These are phyloP conservation scores for Fusarium protoensiforme DNA, from an alignment of 2,329 filamentous ascomycete genomes.

Conservation along the genomic window DNA sequence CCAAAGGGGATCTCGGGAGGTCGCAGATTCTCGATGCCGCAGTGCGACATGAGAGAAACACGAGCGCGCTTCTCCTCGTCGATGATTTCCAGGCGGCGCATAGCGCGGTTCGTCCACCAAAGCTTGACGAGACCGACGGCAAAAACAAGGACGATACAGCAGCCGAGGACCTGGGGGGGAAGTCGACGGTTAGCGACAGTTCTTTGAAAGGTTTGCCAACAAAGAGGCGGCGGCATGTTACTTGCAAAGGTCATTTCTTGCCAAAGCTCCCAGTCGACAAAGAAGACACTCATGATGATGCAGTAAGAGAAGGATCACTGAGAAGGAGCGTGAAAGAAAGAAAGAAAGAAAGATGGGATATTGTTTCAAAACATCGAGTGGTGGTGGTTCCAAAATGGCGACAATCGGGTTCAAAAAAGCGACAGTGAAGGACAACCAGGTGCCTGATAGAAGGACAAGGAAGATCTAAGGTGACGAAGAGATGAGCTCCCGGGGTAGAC, in stretches of 20 bases:
- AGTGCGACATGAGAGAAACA: slow-evolving; percentile 64
- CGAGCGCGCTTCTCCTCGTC: slow-evolving; percentile 73
- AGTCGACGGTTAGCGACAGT: neutral
- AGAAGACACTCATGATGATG: slow-evolving; percentile 62
- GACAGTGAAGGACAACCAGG: slow-evolving; percentile 4
- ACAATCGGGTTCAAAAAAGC: slow-evolving; percentile 35
- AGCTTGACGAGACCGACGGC: slow-evolving; percentile 75
- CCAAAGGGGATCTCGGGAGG: slow-evolving; percentile 82
- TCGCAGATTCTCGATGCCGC: slow-evolving; percentile 55
- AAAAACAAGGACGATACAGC: slow-evolving; percentile 77
- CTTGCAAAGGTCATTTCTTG: slow-evolving; percentile 91
- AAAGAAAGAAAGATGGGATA: neutral
- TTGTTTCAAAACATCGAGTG: slow-evolving; percentile 19
- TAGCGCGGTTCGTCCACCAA: slow-evolving; percentile 66
- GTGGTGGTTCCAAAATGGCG: slow-evolving; percentile 31
- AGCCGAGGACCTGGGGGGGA: slow-evolving; percentile 72
- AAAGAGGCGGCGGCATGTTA: slow-evolving; percentile 25
- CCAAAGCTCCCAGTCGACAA: slow-evolving; percentile 81
- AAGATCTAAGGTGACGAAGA: neutral
- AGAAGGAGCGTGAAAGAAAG: neutral
- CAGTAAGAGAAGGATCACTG: slow-evolving; percentile 5
- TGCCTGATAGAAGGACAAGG: slow-evolving; percentile 10
- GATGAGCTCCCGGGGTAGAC: neutral
- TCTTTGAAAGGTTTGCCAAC: no score
- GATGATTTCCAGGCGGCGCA: slow-evolving; percentile 69